Evolutionary conservation across 176 grass and related monocot genomes (phyloP).

Genomic region (Phyllostachys edulis): DNA sequence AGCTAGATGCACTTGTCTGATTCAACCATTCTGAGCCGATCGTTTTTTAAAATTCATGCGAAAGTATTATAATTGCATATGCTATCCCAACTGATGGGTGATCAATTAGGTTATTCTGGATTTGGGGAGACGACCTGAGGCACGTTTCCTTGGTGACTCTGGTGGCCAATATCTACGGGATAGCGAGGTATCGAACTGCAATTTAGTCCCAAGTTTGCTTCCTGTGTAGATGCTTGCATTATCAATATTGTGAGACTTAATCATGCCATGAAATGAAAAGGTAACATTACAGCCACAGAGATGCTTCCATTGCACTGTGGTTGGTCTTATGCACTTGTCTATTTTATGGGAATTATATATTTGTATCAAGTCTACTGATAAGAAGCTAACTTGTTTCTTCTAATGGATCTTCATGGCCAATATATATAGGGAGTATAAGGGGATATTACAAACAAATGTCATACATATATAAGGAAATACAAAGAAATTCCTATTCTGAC

Average conservation of each 20-base stretch:
- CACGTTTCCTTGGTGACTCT: slow-evolving; percentile 86
- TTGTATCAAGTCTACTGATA: neutral
- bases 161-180: slow-evolving; percentile 84
- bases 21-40: neutral
- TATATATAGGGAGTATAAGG: too few relatives aligned
- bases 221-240: neutral
- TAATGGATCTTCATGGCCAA: neutral
- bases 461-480: too few relatives aligned
- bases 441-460: too few relatives aligned
- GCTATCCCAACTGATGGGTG: slow-evolving; percentile 3
- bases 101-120: slow-evolving; percentile 79
- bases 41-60: neutral
- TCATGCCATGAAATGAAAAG: slow-evolving; percentile 5
- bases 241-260: neutral
- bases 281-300: neutral
- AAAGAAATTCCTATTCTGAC: too few relatives aligned
- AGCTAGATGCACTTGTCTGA: slow-evolving; percentile 14
- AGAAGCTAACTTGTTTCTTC: slow-evolving; percentile 1
- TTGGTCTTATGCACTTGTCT: neutral
- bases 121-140: slow-evolving; percentile 90
- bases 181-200: slow-evolving; percentile 53
- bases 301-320: neutral
- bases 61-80: neutral
- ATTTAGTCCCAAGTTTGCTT: neutral
- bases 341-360: neutral